Conservation (phyloP, 768 basidiomycete species). For the Dacryopinax spathularia region DNA sequence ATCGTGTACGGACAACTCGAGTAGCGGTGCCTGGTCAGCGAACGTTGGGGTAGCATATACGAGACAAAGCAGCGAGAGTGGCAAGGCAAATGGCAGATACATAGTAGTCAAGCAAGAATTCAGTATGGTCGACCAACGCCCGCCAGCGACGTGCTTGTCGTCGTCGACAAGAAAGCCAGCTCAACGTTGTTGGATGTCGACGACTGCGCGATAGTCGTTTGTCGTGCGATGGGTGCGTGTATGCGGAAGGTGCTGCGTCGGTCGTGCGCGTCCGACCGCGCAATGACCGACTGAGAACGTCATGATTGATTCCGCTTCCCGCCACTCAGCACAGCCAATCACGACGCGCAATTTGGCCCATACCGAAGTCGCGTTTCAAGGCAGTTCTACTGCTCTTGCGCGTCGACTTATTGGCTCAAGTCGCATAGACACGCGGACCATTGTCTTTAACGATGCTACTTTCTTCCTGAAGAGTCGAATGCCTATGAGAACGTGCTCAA, state of each 20-base stretch:
- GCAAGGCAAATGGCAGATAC: not conserved
- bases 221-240: not conserved
- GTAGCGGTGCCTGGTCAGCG: not conserved
- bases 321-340: not conserved
- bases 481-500: too few species aligned
- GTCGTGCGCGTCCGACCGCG: not conserved
- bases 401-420: not conserved
- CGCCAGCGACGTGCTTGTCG: not conserved
- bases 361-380: not conserved
- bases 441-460: too few species aligned
- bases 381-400: too few species aligned
- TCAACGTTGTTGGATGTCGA: not conserved
- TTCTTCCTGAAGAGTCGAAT: too few species aligned
- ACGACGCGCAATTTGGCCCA: not conserved
- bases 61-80: not conserved
- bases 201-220: not conserved
- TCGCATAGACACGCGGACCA: too few species aligned
- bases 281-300: not conserved
- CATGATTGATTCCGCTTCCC: not conserved
- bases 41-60: not conserved
- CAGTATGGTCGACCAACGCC: not conserved
- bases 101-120: not conserved
- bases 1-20: not conserved
- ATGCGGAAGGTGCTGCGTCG: not conserved
- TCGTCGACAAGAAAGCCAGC: constrained; percentile 4